These are phyloP conservation scores for Ustanciosporium gigantosporum DNA, from an alignment of 1,284 basidiomycete genomes.

Conservation along the genomic window DNA sequence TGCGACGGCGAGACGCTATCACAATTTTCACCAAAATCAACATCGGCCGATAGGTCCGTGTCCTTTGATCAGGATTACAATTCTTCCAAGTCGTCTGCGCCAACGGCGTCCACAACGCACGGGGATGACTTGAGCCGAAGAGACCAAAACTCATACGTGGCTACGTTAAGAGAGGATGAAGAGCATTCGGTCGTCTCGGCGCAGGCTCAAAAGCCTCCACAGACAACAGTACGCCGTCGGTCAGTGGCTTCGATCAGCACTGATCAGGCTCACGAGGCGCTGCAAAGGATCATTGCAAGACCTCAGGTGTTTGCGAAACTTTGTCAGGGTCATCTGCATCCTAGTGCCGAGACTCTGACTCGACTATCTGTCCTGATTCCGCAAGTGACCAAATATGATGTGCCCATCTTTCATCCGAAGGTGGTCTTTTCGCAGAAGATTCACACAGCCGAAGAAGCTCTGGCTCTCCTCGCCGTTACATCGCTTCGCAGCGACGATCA, in stretches of 20 bases:
- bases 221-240: too few relatives aligned
- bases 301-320: constrained; percentile 25
- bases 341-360: constrained; percentile 14
- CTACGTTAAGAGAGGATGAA: too few relatives aligned
- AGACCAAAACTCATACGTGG: too few relatives aligned
- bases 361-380: constrained; percentile 9
- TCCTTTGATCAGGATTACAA: too few relatives aligned
- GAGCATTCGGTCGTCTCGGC: too few relatives aligned
- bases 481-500: constrained; percentile 8
- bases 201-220: too few relatives aligned
- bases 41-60: too few relatives aligned
- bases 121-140: constrained; percentile 12
- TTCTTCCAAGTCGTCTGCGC: too few relatives aligned
- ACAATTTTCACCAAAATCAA: too few relatives aligned
- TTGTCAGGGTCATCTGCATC: constrained; percentile 22
- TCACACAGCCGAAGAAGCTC: constrained; percentile 21
- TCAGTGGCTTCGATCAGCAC: background rate
- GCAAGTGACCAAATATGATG: constrained; percentile 5
- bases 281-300: constrained; percentile 17
- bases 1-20: too few relatives aligned
- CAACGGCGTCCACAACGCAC: too few relatives aligned
- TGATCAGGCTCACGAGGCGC: background rate
- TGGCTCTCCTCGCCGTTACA: constrained; percentile 14
- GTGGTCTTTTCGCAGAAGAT: constrained; percentile 17
- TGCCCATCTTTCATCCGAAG: constrained; percentile 20